phyloP scores from a whole-genome alignment of 768 basidiomycete species.

The Boletellus emodensis region DNA sequence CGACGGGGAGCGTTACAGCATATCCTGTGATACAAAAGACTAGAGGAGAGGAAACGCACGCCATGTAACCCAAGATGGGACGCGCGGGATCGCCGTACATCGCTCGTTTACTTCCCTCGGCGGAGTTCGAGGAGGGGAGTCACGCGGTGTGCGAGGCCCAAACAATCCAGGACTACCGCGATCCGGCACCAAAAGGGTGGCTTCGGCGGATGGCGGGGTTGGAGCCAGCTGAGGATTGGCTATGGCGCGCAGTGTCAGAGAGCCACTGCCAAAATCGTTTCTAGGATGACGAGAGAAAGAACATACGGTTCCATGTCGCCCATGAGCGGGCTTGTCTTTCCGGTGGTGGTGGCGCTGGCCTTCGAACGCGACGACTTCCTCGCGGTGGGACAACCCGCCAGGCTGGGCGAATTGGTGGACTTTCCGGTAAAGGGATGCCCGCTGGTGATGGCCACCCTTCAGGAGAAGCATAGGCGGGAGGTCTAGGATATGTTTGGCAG shows the following conservation, averaged over 20 bases:
- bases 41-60: no score
- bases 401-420: conserved; percentile 31
- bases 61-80: no score
- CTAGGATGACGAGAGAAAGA: background rate
- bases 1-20: no score
- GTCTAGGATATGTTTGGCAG: conserved; percentile 11
- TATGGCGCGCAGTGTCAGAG: conserved; percentile 25
- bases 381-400: conserved; percentile 56
- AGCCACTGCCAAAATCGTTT: background rate
- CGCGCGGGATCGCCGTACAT: no score
- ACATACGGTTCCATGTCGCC: conserved; percentile 67
- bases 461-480: no score
- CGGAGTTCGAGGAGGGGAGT: conserved; percentile 14
- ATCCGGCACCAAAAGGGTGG: conserved; percentile 59
- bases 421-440: no score
- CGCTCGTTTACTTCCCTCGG: no score
- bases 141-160: no score
- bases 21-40: no score
- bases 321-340: conserved; percentile 51
- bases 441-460: conserved; percentile 39
- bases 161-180: conserved; percentile 13
- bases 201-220: conserved; percentile 57
- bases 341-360: conserved; percentile 30
- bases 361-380: conserved; percentile 40
- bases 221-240: conserved; percentile 58